A percentile compares a stretch with the other conserved stretches of the same genome.
Evolutionary conservation across 2,329 filamentous ascomycete genomes (phyloP).

Genomic region (Penicillium sp.): DNA sequence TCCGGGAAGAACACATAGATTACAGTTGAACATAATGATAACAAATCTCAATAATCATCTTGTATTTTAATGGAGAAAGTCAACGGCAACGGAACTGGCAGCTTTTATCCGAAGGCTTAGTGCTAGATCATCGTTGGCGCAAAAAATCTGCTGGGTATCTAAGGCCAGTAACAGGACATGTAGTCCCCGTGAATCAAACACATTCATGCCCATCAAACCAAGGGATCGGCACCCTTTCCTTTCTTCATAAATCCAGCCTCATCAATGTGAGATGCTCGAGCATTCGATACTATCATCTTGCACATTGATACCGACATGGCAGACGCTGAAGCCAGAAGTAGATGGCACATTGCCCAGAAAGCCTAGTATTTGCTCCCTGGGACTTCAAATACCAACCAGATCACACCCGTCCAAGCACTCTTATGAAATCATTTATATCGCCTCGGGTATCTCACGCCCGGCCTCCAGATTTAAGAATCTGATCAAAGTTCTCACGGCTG

Average conservation of each 20-base stretch:
- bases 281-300: neutral
- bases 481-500: conserved; percentile 84
- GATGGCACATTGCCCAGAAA: neutral
- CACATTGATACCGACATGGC: neutral
- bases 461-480: conserved; percentile 68
- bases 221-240: neutral
- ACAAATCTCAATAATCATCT: neutral
- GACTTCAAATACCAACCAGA: neutral
- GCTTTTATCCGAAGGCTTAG: neutral
- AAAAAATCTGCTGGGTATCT: neutral
- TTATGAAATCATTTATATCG: neutral
- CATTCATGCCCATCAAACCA: neutral
- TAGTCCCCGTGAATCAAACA: neutral
- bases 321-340: neutral
- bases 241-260: neutral
- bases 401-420: neutral
- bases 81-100: neutral
- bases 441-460: conserved; percentile 24
- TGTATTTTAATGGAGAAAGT: neutral
- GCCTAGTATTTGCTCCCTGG: neutral
- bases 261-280: neutral
- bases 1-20: no score
- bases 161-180: neutral
- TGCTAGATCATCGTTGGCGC: neutral
- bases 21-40: no score